These are phyloP conservation scores for Casuarina cunninghamiana DNA, from an alignment of 306 rosid genomes.

Conservation along the genomic window DNA sequence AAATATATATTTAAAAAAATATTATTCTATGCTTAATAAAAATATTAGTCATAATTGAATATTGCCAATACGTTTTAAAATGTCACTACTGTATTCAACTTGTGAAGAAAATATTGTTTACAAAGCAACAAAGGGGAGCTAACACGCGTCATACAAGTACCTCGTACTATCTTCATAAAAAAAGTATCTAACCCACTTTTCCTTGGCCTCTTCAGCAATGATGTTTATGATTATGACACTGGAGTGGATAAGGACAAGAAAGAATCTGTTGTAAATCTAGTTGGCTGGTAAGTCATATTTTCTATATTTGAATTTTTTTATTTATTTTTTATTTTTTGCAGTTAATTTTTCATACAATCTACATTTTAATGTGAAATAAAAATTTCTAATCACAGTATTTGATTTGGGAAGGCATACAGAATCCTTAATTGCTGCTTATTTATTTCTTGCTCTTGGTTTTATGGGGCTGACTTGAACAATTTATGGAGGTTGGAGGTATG, in stretches of 20 bases:
- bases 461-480: slow-evolving; percentile 63
- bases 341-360: too few relatives aligned
- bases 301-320: slow-evolving; percentile 16
- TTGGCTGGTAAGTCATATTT: slow-evolving; percentile 58
- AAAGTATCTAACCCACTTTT: slow-evolving; percentile 13
- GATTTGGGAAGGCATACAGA: slow-evolving; percentile 62
- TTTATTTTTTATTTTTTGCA: too few relatives aligned
- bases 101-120: too few relatives aligned
- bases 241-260: too few relatives aligned
- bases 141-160: neutral
- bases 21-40: too few relatives aligned
- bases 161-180: neutral
- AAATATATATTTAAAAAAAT: too few relatives aligned
- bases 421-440: slow-evolving; percentile 58
- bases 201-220: slow-evolving; percentile 54
- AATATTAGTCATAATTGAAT: too few relatives aligned
- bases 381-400: too few relatives aligned
- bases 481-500: slow-evolving; percentile 50
- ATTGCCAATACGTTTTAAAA: too few relatives aligned
- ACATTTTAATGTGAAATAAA: too few relatives aligned
- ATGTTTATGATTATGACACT: slow-evolving; percentile 58
- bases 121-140: too few relatives aligned
- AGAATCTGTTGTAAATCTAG: slow-evolving; percentile 62
- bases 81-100: too few relatives aligned
- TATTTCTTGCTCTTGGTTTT: slow-evolving; percentile 14